These are phyloP conservation scores for Phoenix roebelenii DNA, from an alignment of 176 grass and related monocot genomes.

Conservation along the genomic window DNA sequence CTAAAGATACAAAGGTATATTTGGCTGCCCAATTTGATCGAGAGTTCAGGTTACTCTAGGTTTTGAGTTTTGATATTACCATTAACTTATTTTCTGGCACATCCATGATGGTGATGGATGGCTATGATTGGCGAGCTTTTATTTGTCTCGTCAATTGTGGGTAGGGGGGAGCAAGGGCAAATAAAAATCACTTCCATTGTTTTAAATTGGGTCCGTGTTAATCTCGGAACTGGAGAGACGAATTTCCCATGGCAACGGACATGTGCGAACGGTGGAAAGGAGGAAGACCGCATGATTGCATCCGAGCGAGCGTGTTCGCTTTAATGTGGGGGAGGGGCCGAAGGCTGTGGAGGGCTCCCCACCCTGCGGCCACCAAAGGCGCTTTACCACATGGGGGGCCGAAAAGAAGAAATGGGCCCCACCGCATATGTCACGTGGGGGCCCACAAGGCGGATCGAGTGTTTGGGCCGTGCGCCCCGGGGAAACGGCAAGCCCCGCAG, in stretches of 20 bases:
- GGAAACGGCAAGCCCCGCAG: conserved; percentile 23
- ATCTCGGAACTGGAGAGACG: background rate
- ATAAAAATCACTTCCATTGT: too few species aligned
- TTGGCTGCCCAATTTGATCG: too few species aligned
- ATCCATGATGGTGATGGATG: too few species aligned
- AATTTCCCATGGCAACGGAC: too few species aligned
- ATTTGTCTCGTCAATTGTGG: too few species aligned
- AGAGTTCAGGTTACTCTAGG: too few species aligned
- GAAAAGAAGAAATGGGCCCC: background rate
- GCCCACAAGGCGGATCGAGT: conserved; percentile 7
- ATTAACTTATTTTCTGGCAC: too few species aligned
- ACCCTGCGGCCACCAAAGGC: conserved; percentile 1
- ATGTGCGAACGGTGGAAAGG: background rate
- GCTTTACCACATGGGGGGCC: conserved; percentile 18
- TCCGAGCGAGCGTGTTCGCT: conserved; percentile 6
- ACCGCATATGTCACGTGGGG: background rate
- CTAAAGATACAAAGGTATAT: too few species aligned
- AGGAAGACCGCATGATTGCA: conserved; percentile 15
- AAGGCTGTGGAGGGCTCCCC: background rate
- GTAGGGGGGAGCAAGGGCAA: too few species aligned
- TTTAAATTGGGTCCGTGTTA: too few species aligned
- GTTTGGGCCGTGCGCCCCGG: conserved; percentile 34
- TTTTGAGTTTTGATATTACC: too few species aligned
- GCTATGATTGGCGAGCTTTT: too few species aligned
- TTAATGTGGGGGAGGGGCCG: background rate